These are phyloP conservation scores for Camelina laxa DNA, from an alignment of 345 rosid genomes.

Conservation along the genomic window DNA sequence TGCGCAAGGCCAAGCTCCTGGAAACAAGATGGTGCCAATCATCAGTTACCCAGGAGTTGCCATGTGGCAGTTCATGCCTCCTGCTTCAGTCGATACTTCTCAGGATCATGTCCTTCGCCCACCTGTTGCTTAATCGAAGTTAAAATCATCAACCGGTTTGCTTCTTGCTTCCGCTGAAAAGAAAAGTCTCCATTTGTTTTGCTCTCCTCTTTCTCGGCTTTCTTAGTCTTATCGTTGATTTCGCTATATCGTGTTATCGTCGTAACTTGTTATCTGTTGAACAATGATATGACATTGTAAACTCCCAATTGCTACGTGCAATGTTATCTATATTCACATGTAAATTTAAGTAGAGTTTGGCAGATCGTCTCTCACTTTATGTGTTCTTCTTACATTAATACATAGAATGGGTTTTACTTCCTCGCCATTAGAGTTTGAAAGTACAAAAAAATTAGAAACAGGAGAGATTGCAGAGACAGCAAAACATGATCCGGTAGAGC, in stretches of 20 bases:
- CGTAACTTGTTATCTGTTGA: conserved; percentile 56
- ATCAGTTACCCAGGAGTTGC: conserved; percentile 94
- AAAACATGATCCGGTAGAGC: conserved; percentile 37
- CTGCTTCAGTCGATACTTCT: conserved; percentile 91
- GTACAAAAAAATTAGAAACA: conserved; percentile 41
- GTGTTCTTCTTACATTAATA: conserved; percentile 40
- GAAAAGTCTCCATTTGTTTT: conserved; percentile 48
- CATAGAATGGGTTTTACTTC: conserved; percentile 35
- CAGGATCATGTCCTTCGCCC: conserved; percentile 96
- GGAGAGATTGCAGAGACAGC: conserved; percentile 31
- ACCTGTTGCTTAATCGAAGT: conserved; percentile 71
- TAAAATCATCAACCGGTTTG: conserved; percentile 46
- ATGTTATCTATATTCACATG: conserved; percentile 51
- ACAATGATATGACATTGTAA: conserved; percentile 41
- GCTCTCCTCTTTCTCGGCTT: conserved; percentile 46
- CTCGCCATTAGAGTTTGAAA: conserved; percentile 39
- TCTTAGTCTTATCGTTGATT: conserved; percentile 50
- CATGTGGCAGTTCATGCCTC: conserved; percentile 99
- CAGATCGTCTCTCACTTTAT: conserved; percentile 31
- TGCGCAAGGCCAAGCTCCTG: conserved; percentile 81
- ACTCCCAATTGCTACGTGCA: conserved; percentile 40
- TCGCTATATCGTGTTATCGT: conserved; percentile 36
- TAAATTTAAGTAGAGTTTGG: conserved; percentile 56
- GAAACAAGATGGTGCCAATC: conserved; percentile 90
- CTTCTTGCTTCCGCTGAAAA: conserved; percentile 47